Conservation (phyloP, 2,329 filamentous ascomycete species). For the Pestalotiopsis fici region DNA sequence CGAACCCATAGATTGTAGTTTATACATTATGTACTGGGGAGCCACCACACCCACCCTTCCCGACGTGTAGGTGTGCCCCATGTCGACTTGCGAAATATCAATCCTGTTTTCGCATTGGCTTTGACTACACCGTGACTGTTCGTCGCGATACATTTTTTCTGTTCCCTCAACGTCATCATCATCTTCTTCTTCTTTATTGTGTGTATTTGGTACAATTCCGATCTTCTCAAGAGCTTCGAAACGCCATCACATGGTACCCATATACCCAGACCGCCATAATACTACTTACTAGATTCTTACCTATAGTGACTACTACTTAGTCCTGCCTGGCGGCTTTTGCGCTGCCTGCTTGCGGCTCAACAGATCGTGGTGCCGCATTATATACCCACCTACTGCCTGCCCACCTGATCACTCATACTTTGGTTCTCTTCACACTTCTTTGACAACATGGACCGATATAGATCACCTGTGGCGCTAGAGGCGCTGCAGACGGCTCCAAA, state of each 20-base stretch:
- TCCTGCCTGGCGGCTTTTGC: background rate
- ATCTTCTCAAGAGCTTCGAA: background rate
- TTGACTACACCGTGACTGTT: conserved; percentile 2
- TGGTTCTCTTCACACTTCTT: background rate
- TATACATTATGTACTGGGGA: background rate
- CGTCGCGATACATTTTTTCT: conserved; percentile 7
- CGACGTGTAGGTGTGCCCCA: background rate
- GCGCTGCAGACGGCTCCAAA: conserved; percentile 12
- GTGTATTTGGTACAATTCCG: background rate
- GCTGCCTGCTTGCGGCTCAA: background rate
- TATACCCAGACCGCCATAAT: background rate
- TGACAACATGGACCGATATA: conserved; percentile 2
- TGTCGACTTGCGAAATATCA: conserved; percentile 16
- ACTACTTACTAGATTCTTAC: background rate
- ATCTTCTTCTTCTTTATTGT: background rate
- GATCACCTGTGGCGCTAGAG: background rate
- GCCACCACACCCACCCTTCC: background rate
- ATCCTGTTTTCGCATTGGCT: conserved; percentile 32
- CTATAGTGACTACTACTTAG: background rate
- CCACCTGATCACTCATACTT: background rate
- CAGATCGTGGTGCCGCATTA: background rate
- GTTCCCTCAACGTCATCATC: conserved; percentile 22
- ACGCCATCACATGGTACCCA: background rate
- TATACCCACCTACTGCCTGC: background rate
- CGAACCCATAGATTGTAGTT: background rate